Base-by-base conservation (phyloP, 352 stramenopile genomes). In the Elongisporangium undulatum region DNA sequence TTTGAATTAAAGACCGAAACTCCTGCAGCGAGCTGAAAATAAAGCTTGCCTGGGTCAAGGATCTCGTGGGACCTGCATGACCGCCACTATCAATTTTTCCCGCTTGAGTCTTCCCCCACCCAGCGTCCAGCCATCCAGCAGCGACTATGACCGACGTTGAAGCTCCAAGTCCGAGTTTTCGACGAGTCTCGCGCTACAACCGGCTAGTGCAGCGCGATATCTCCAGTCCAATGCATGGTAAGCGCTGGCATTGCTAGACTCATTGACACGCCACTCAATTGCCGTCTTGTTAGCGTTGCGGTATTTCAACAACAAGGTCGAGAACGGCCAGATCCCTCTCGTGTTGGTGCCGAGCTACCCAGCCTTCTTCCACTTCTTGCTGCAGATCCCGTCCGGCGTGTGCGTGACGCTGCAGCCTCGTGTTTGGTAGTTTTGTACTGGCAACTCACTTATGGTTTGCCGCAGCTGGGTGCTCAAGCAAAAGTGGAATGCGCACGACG, bases 401-500 rank as follows among this genome's bases (percentile, higher is more conserved):
- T 84, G 61, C 16, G 63, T 64, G 0, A 15, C 1, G 24, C n/a
- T 24, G 19, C 55, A 16, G 20, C 8, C 23, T 26, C 19, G 49
- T 13, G 8, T 26, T 41, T 54, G 20, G 13, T 1, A 49, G n/a
- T n/a, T n/a, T 38, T 12, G 26, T 13, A 17, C 34, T 45, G 34
- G 12, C 2, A 17, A 45, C 34, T 45, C 34, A 17, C 9, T 17
- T 1, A 61, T 57, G 8, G 26, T 71, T 9, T 53, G 12, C 8
- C 48, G 13, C 61, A 73, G 70, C 17, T 87, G 85, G 76, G 83
- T 95, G 41, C 74, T 95, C 64, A 90, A 89, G 70, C 85, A 95
- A 58, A 87, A 86, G 61, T 95, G 85, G 85, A 91, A 93, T 59
- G 82, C 79, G 2, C 79, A 95, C 53, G 58, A 71, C 7, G 85